Percentiles rank a stretch among this genome's conserved stretches.
Conservation (phyloP, 176 grass and related monocot genomes). For the Ensete glaucum region DNA sequence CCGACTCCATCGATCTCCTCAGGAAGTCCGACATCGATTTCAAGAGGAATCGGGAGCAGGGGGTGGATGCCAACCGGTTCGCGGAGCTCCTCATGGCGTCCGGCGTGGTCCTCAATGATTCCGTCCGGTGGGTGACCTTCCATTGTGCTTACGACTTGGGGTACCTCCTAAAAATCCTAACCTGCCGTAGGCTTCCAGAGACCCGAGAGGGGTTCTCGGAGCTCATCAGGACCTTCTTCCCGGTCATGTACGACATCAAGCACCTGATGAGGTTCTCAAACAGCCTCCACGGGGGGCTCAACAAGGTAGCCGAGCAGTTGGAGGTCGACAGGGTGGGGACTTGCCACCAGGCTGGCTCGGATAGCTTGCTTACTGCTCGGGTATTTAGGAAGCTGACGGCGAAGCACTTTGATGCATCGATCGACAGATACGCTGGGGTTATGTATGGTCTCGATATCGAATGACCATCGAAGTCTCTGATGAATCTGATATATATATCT, state of each 20-base stretch:
- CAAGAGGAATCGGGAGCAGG: not conserved
- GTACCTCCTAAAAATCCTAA: slow-evolving; percentile 1
- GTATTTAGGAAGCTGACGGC: not conserved
- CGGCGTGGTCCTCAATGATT: slow-evolving; percentile 2
- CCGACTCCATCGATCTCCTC: not conserved
- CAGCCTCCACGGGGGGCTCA: slow-evolving; percentile 1
- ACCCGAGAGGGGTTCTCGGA: not conserved
- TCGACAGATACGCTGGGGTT: not conserved
- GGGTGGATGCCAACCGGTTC: not conserved
- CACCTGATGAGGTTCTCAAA: slow-evolving; percentile 4
- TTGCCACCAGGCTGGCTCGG: not conserved
- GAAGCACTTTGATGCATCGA: not conserved
- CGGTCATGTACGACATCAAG: not conserved
- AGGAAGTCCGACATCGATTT: slow-evolving; percentile 1
- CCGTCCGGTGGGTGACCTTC: not conserved
- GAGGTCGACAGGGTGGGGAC: not conserved
- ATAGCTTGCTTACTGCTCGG: slow-evolving; percentile 1
- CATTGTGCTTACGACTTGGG: slow-evolving; percentile 1
- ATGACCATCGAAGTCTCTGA: not conserved
- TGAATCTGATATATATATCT: too few relatives aligned
- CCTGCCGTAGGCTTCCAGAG: not conserved
- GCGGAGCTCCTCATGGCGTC: not conserved
- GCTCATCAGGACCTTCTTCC: not conserved
- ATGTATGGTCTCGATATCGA: not conserved
- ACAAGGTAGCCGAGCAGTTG: not conserved